phyloP scores from a whole-genome alignment of 148 eudicot genomes.

The Nepenthes gracilis region DNA sequence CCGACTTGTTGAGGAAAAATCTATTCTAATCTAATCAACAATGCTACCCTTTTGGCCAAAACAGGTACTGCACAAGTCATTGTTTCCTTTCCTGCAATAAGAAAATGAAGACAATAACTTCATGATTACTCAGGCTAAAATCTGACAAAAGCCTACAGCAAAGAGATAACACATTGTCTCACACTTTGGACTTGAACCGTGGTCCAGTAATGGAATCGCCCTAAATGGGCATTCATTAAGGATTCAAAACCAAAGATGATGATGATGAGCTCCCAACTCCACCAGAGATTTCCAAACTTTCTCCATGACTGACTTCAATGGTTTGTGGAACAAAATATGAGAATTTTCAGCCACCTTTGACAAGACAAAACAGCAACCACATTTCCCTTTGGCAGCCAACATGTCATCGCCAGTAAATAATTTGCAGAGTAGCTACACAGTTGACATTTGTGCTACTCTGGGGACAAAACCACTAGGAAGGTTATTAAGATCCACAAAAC shows the following conservation, averaged over 20 bases:
- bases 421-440: not conserved
- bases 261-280: not conserved
- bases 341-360: too few species aligned
- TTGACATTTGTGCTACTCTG: too few species aligned
- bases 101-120: slow-evolving; percentile 4
- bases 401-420: not conserved
- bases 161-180: slow-evolving; percentile 11
- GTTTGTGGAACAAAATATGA: not conserved
- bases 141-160: not conserved
- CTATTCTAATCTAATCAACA: slow-evolving; percentile 54
- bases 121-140: not conserved
- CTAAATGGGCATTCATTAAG: slow-evolving; percentile 27
- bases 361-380: not conserved
- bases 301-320: not conserved
- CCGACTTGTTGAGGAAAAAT: slow-evolving; percentile 28
- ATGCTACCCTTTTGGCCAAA: slow-evolving; percentile 39
- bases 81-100: slow-evolving; percentile 48
- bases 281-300: not conserved
- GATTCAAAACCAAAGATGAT: slow-evolving; percentile 1
- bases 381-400: slow-evolving; percentile 4
- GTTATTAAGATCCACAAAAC: too few species aligned
- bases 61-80: slow-evolving; percentile 71
- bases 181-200: slow-evolving; percentile 87
- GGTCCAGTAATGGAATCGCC: slow-evolving; percentile 56
- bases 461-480: too few species aligned